These are phyloP conservation scores for Pythium oligandrum DNA, from an alignment of 352 stramenopile genomes.

Conservation along the genomic window DNA sequence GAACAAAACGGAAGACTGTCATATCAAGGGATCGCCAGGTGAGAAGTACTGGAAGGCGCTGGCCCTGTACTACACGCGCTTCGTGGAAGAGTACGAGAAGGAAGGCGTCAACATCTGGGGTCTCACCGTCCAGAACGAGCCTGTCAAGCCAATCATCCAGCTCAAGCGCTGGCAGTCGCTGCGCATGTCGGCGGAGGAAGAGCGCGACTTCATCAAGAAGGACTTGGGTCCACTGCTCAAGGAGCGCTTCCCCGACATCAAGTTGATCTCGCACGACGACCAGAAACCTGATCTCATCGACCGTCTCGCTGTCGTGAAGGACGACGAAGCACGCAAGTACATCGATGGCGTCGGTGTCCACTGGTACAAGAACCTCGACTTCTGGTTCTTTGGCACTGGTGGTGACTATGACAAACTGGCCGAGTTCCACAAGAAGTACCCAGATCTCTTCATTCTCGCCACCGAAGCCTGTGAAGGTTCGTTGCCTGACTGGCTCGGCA, in stretches of 20 bases:
- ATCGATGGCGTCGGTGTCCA: conserved; percentile 79
- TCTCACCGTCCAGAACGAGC: conserved; percentile 82
- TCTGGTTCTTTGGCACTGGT: conserved; percentile 24
- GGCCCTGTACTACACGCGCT: conserved; percentile 81
- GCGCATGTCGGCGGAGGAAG: conserved; percentile 21
- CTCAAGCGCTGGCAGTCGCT: conserved; percentile 48
- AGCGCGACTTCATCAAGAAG: conserved; percentile 59
- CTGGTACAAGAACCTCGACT: conserved; percentile 67
- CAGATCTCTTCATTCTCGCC: conserved; percentile 69
- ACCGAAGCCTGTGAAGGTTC: conserved; percentile 73
- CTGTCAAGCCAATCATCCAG: conserved; percentile 38
- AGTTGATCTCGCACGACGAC: conserved; percentile 79
- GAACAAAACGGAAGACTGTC: conserved; percentile 43
- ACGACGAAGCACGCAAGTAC: conserved; percentile 50
- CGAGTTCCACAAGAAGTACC: conserved; percentile 42
- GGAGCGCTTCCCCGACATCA: conserved; percentile 53
- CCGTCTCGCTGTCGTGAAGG: conserved; percentile 32
- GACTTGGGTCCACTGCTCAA: conserved; percentile 58
- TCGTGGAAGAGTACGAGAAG: conserved; percentile 64
- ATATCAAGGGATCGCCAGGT: conserved; percentile 33
- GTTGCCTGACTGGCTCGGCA: conserved; percentile 34
- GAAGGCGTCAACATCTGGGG: conserved; percentile 65
- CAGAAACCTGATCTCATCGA: conserved; percentile 54
- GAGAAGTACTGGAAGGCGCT: conserved; percentile 57
- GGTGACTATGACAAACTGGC: conserved; percentile 40